Evolutionary conservation across 108 stramenopile species (phyloP).

Genomic region (Pseudonitzschia pungens): DNA sequence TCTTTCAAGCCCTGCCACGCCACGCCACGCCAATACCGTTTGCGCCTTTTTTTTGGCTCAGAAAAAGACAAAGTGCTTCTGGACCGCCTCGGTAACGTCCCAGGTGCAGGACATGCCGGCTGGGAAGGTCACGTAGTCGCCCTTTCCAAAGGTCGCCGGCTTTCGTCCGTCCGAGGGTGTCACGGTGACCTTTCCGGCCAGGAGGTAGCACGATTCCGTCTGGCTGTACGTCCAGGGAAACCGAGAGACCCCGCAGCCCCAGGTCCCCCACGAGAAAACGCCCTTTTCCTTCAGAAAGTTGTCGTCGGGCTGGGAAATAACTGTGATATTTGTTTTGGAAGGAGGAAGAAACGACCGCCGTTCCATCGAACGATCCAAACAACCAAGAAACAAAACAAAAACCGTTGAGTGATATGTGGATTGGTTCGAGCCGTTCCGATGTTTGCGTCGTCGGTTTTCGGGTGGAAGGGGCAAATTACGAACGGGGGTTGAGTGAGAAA

Average conservation of each 20-base stretch:
- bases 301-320: slow-evolving; percentile 53
- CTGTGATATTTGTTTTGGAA: no score
- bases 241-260: slow-evolving; percentile 67
- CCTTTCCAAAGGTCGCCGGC: slow-evolving; percentile 60
- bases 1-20: no score
- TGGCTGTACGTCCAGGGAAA: slow-evolving; percentile 74
- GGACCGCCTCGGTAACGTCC: slow-evolving; percentile 70
- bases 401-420: no score
- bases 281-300: slow-evolving; percentile 69
- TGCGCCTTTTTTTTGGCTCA: slow-evolving; percentile 12
- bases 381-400: no score
- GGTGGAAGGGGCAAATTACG: no score
- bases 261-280: slow-evolving; percentile 60
- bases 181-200: slow-evolving; percentile 70
- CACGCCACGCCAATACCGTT: no score
- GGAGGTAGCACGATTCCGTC: slow-evolving; percentile 66
- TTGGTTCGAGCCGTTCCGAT: no score
- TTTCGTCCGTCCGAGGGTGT: slow-evolving; percentile 66
- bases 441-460: no score
- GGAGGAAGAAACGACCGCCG: no score
- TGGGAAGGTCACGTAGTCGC: slow-evolving; percentile 78
- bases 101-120: slow-evolving; percentile 81
- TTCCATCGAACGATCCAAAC: no score
- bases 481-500: no score
- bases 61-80: slow-evolving; percentile 75